Evolutionary conservation across 371 early-diverging fungal species (phyloP), one percentile per base, ranked within the genome.

Genomic region (Parasitella parasitica): DNA sequence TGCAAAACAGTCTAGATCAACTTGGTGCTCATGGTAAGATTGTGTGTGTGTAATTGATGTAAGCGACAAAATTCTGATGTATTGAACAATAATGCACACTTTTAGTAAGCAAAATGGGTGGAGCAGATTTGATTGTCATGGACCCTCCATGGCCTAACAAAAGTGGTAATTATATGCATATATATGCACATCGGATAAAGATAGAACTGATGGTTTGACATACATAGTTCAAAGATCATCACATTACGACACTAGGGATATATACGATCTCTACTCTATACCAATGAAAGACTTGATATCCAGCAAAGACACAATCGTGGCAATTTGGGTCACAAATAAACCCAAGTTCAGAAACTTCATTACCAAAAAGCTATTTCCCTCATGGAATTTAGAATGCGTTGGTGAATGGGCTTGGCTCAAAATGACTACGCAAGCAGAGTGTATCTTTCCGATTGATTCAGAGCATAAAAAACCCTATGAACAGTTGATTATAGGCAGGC

Each of bases 101-200:
- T 20, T 49, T 13, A 73, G 73, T 64, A 1, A 12, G 60, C 9
- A 53, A 54, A 20, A 20, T 60, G n/a, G 74, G 72, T 34, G 79
- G 78, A 8, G 89, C 81, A 54, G 82, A 86, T 61, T 59, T 88
- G 7, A 75, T 92, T 24, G 80, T 92, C 0, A 82, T 89, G 83
- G 92, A 92, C 63, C 91, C 91, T 30, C 92, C 92, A 24, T 92
- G 90, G 91, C 86, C 85, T 12, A 92, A 92, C 59, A 87, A 81
- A 48, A 78, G 78, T 46, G 81, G 81, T 76, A n/a, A n/a, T n/a
- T n/a, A n/a, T n/a, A 76, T 62, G 28, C 32, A 43, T 30, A 18
- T 3, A 7, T n/a, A n/a, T 52, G 48, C n/a, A n/a, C n/a, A n/a
- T n/a, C n/a, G n/a, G n/a, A n/a, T n/a, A n/a, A n/a, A n/a, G n/a